Conservation (phyloP, 305 asterid species). For the Euphrasia arctica region DNA sequence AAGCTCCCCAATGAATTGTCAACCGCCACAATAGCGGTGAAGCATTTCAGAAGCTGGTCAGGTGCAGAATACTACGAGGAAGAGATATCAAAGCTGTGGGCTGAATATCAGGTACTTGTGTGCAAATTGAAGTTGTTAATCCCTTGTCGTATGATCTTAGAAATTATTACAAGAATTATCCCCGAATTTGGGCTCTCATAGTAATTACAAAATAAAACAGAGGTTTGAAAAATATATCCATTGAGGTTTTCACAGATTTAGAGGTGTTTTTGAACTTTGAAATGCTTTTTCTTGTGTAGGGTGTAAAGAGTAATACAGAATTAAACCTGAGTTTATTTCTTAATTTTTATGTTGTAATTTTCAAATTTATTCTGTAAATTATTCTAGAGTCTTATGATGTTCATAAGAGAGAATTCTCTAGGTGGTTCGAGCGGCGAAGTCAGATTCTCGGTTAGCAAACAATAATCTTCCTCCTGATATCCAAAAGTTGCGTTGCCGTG, state of each 20-base stretch:
- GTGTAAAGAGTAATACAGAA: no score
- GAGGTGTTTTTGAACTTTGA: not conserved
- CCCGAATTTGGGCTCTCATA: not conserved
- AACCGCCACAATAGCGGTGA: constrained; percentile 67
- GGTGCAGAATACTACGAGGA: constrained; percentile 78
- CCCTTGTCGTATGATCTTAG: not conserved
- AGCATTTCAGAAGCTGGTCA: constrained; percentile 96
- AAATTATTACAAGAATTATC: not conserved
- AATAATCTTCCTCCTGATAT: constrained; percentile 91
- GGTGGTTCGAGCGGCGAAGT: constrained; percentile 95
- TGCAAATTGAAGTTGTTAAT: constrained; percentile 20
- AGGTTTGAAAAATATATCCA: not conserved
- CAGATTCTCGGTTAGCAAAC: constrained; percentile 95
- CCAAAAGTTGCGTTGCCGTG: constrained; percentile 92
- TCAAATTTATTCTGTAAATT: not conserved
- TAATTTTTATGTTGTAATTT: not conserved
- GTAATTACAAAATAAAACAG: not conserved
- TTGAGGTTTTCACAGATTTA: not conserved
- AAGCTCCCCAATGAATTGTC: constrained; percentile 65
- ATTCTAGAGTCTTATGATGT: constrained; percentile 1
- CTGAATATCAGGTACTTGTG: constrained; percentile 61
- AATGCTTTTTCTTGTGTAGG: no score
- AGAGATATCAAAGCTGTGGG: constrained; percentile 84
- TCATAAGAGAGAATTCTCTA: constrained; percentile 27
- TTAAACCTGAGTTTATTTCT: no score